Conservation (phyloP, 2,329 filamentous ascomycete species). For the Eutypella sp. region DNA sequence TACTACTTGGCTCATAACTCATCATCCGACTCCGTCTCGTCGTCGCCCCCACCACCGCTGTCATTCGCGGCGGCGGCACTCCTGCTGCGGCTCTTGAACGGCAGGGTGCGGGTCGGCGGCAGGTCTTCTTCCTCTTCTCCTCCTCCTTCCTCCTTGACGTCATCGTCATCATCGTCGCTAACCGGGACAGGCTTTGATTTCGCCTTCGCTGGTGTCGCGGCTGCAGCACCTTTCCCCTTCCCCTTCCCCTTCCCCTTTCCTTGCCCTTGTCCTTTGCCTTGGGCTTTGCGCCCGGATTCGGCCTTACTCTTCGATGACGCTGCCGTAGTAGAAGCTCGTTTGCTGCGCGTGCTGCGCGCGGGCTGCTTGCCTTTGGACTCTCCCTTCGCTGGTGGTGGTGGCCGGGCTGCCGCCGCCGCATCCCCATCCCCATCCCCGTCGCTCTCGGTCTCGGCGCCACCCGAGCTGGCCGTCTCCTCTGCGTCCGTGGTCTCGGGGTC, state of each 20-base stretch:
- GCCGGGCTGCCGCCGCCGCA: constrained; percentile 9
- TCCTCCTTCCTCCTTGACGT: no score
- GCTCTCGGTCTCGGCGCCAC: constrained; percentile 19
- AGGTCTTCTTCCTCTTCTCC: constrained; percentile 17
- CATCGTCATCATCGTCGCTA: constrained; percentile 3
- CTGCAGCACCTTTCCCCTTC: no score
- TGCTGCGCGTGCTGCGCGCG: constrained; percentile 5
- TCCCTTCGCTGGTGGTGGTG: constrained; percentile 2
- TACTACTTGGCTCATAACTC: constrained; percentile 41
- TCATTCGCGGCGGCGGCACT: constrained; percentile 18
- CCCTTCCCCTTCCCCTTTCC: no score
- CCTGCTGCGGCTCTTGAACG: constrained; percentile 32
- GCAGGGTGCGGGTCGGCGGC: constrained; percentile 31
- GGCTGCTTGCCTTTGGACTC: constrained; percentile 6
- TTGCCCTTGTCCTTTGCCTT: no score
- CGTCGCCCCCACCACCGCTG: constrained; percentile 28
- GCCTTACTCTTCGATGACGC: not conserved
- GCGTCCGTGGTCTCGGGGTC: constrained; percentile 33
- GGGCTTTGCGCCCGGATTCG: no score
- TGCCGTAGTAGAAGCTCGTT: constrained; percentile 3
- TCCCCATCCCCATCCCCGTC: constrained; percentile 31
- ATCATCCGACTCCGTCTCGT: constrained; percentile 53
- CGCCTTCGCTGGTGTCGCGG: not conserved
- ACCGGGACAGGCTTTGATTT: constrained; percentile 4
- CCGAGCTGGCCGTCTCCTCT: constrained; percentile 38